These are phyloP conservation scores for Suhomyces kilbournensis DNA, from an alignment of 805 yeast genomes.

Conservation along the genomic window DNA sequence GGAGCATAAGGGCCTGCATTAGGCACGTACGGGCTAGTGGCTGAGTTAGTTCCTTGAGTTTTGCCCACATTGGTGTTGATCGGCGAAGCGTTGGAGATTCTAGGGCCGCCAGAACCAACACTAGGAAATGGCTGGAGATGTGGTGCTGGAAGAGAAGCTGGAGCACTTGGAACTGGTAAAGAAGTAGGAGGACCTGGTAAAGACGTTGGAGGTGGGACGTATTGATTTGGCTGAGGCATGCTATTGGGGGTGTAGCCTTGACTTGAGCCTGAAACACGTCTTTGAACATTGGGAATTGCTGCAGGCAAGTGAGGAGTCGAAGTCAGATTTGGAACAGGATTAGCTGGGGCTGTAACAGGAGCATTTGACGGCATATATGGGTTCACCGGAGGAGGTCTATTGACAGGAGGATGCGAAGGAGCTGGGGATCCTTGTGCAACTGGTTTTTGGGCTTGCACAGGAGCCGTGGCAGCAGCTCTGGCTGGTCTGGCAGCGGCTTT, in stretches of 20 bases:
- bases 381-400: conserved; percentile 20
- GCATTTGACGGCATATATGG: conserved; percentile 10
- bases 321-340: neutral
- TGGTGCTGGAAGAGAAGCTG: neutral
- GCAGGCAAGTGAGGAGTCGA: neutral
- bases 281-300: conserved; percentile 3
- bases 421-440: conserved; percentile 7
- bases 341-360: conserved; percentile 6
- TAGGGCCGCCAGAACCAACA: neutral
- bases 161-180: neutral
- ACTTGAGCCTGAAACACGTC: conserved; percentile 6
- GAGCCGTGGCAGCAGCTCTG: conserved; percentile 25
- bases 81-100: conserved; percentile 11
- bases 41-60: conserved; percentile 17
- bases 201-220: conserved; percentile 1
- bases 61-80: conserved; percentile 26
- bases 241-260: neutral
- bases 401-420: conserved; percentile 8
- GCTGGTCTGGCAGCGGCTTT: conserved; percentile 23
- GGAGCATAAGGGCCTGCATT: conserved; percentile 46
- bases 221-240: conserved; percentile 1
- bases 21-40: conserved; percentile 42
- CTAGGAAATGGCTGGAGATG: conserved; percentile 11
- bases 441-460: conserved; percentile 7
- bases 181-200: neutral